phyloP scores from a whole-genome alignment of 495 filamentous ascomycete species.

The Penicillium bovifimosum region DNA sequence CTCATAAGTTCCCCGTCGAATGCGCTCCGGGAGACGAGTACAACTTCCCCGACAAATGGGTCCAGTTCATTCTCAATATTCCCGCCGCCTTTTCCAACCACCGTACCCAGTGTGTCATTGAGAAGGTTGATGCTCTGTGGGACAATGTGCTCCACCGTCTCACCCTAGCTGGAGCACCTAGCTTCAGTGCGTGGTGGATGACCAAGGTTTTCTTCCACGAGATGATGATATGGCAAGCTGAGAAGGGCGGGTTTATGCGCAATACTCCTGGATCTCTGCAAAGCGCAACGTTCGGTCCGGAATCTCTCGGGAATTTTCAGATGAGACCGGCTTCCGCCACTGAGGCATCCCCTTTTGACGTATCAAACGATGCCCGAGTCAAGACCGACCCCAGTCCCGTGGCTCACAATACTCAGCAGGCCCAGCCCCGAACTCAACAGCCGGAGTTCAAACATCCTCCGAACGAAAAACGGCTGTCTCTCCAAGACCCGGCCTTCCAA shows the following conservation, averaged over 20 bases:
- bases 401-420: constrained; percentile 9
- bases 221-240: constrained; percentile 86
- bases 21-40: constrained; percentile 38
- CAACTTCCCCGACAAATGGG: constrained; percentile 80
- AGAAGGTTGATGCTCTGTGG: constrained; percentile 42
- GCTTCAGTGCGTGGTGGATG: constrained; percentile 95
- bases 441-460: constrained; percentile 17
- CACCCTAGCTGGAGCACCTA: constrained; percentile 74
- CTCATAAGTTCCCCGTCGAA: constrained; percentile 34
- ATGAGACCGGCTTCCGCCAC: constrained; percentile 14
- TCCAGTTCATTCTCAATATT: constrained; percentile 70
- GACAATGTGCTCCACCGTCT: constrained; percentile 42
- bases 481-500: constrained; percentile 32
- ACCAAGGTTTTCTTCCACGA: constrained; percentile 97
- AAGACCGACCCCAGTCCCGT: constrained; percentile 8
- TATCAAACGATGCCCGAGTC: constrained; percentile 5
- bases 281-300: constrained; percentile 31
- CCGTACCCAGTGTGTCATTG: constrained; percentile 50
- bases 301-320: constrained; percentile 25
- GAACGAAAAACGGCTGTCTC: constrained; percentile 17
- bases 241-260: constrained; percentile 86
- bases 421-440: constrained; percentile 13
- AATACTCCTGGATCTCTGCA: constrained; percentile 46
- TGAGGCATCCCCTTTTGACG: constrained; percentile 10
- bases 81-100: constrained; percentile 69